phyloP scores from a whole-genome alignment of 495 filamentous ascomycete species.

The Penicillium maclennaniae region DNA sequence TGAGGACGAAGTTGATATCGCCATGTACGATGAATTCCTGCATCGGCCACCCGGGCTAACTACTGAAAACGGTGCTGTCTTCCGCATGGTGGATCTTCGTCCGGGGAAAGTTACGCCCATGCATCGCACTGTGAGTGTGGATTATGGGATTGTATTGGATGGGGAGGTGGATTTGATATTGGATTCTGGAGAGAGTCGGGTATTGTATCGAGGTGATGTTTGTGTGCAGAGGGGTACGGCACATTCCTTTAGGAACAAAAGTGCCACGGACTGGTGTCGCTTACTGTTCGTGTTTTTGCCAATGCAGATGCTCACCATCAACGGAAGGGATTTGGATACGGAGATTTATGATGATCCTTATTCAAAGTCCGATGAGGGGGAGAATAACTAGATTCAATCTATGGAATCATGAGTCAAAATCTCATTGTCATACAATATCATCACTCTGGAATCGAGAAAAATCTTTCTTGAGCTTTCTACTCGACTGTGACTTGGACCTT shows the following conservation, averaged over 20 bases:
- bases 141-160: slow-evolving; percentile 69
- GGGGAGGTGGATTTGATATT: slow-evolving; percentile 72
- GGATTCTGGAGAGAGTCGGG: slow-evolving; percentile 55
- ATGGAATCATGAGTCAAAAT: neutral
- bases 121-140: slow-evolving; percentile 68
- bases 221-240: slow-evolving; percentile 58
- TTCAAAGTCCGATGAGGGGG: slow-evolving; percentile 3
- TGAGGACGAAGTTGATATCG: slow-evolving; percentile 35
- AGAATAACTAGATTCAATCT: neutral
- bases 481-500: slow-evolving; percentile 15
- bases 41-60: slow-evolving; percentile 31
- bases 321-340: slow-evolving; percentile 20
- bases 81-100: slow-evolving; percentile 57
- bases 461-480: neutral
- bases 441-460: no score
- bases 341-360: slow-evolving; percentile 30
- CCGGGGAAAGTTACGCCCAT: slow-evolving; percentile 62
- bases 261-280: slow-evolving; percentile 47
- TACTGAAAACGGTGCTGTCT: slow-evolving; percentile 31
- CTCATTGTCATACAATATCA: neutral
- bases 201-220: slow-evolving; percentile 65
- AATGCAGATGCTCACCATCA: slow-evolving; percentile 26
- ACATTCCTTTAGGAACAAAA: slow-evolving; percentile 64
- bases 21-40: slow-evolving; percentile 34
- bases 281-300: slow-evolving; percentile 50